Evolutionary conservation across 2,329 filamentous ascomycete genomes (phyloP).

Genomic region (Sclerotinia glacialis): DNA sequence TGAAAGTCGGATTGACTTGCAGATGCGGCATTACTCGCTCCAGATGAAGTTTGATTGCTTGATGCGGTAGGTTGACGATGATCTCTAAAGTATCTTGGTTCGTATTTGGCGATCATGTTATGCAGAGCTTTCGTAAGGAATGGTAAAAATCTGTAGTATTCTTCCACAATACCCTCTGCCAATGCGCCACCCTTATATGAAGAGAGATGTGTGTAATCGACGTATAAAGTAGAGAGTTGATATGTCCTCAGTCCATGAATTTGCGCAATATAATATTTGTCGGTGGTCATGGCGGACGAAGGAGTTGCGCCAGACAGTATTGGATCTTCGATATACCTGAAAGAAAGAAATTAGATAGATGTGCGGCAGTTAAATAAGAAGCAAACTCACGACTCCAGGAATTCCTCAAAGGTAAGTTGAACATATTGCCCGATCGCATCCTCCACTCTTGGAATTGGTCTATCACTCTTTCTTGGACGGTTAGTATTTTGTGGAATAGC

Average conservation of each 20-base stretch:
- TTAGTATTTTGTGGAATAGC: constrained; percentile 56
- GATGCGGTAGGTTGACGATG: constrained; percentile 82
- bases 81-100: constrained; percentile 88
- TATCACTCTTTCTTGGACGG: constrained; percentile 44
- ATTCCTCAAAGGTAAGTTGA: constrained; percentile 73
- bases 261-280: constrained; percentile 82
- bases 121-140: constrained; percentile 87
- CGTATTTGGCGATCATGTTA: constrained; percentile 90
- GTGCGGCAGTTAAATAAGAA: constrained; percentile 31
- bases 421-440: constrained; percentile 73
- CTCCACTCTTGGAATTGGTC: constrained; percentile 66
- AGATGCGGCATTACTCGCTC: constrained; percentile 59
- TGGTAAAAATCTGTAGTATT: constrained; percentile 93
- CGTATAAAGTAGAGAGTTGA: constrained; percentile 78
- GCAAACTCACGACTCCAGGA: constrained; percentile 66
- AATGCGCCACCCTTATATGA: constrained; percentile 75
- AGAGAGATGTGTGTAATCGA: constrained; percentile 82
- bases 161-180: constrained; percentile 79
- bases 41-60: constrained; percentile 68
- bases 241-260: constrained; percentile 74
- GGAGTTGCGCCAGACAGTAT: constrained; percentile 59
- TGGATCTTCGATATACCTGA: constrained; percentile 65
- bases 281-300: constrained; percentile 69
- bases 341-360: constrained; percentile 29
- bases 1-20: constrained; percentile 60